Evolutionary conservation across 805 yeast genomes (phyloP), one percentile per base, ranked within the genome.

Genomic region (Wickerhamomyces tratensis): DNA sequence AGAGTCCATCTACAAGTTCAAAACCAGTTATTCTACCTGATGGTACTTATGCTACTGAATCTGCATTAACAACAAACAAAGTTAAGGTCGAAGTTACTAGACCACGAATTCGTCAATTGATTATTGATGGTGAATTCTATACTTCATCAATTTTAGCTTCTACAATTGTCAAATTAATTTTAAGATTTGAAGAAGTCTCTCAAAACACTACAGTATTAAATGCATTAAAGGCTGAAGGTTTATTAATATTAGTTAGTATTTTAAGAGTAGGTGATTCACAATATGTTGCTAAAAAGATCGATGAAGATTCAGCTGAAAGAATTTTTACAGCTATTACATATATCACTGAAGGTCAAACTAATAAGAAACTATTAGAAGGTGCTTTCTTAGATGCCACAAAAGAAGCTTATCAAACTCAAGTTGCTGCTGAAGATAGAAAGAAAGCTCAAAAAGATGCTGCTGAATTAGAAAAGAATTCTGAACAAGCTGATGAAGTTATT

Each of bases 31-130:
- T 93, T 45, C 72, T 93, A 50, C 96, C 98, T n/a, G 99, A 93
- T 66, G 99, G 99, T 53, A 93, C 99, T 0, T 93, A 93, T 64
- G 98, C 98, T 29, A 86, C 96, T 36, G 98, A 93, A 64, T 77
- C 79, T 48, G 93, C 95, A 0, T 65, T 82, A 44, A 83, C 83
- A 13, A 65, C 78, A 6, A 67, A 67, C 42, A 65, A 67, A 20
- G 59, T 60, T n/a, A 46, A 46, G 20, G 46, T 52, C 25, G 61
- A 59, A 6, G 62, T 57, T 5, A 59, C 62, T n/a, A 72, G 71
- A 50, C 86, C 89, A 29, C 86, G 95, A 38, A 68, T 94, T 52
- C 82, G 98, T 56, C 77, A 80, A 45, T 76, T 87, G 39, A 77
- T 94, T 41, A 66, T 89, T 45, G 80, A 75, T 42, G 97, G 98